Conservation (phyloP, 78 protist species). For the Blattamonas nauphoetae region DNA sequence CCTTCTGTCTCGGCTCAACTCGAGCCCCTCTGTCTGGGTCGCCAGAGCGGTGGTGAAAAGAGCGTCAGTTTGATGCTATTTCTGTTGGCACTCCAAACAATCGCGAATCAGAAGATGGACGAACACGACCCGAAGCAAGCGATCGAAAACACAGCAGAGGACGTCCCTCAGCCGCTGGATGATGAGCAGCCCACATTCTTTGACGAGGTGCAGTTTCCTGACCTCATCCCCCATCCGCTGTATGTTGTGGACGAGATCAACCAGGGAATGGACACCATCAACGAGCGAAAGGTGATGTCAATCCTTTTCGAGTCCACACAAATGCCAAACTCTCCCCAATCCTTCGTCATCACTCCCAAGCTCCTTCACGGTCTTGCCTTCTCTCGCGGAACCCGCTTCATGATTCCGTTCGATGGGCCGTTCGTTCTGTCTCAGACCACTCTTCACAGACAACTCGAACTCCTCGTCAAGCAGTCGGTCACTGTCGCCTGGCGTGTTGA, state of each 20-base stretch:
- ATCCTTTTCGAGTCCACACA: not conserved
- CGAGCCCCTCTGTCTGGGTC: not conserved
- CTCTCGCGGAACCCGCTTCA: not conserved
- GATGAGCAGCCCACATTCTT: not conserved
- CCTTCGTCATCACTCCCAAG: not conserved
- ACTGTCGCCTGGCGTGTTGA: too few relatives aligned
- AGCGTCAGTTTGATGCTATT: not conserved
- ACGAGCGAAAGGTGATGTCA: not conserved
- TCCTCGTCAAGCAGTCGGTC: too few relatives aligned
- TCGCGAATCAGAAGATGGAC: not conserved
- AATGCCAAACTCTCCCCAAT: not conserved
- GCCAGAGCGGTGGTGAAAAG: not conserved
- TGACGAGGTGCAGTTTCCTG: not conserved
- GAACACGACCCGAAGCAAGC: not conserved
- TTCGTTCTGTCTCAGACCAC: not conserved
- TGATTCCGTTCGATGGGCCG: not conserved
- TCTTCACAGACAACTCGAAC: too few relatives aligned
- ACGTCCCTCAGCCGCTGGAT: not conserved
- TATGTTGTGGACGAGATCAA: not conserved
- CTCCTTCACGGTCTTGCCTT: not conserved
- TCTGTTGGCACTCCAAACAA: not conserved
- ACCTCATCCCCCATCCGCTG: not conserved
- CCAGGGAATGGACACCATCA: not conserved
- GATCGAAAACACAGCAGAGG: not conserved
- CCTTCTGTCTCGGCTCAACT: not conserved